Percentiles rank a stretch among this genome's conserved stretches.
These are phyloP conservation scores for Nannochloris sp. DNA, from an alignment of 139 green algal species.

Conservation along the genomic window DNA sequence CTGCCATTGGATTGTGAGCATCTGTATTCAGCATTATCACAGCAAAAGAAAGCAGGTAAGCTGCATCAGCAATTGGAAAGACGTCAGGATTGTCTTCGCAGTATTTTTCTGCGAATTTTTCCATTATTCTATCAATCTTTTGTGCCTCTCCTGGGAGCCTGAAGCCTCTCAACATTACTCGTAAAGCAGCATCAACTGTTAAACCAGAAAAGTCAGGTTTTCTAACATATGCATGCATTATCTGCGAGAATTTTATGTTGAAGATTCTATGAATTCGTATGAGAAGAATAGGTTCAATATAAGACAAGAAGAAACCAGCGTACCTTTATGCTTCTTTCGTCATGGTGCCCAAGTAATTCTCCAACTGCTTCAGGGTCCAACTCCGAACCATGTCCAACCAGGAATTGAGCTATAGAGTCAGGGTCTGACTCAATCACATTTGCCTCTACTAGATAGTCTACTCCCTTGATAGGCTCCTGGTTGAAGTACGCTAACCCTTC, in stretches of 20 bases:
- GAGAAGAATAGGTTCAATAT: background rate
- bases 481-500: slow-evolving; percentile 74
- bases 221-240: slow-evolving; percentile 79
- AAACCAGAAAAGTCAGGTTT: slow-evolving; percentile 35
- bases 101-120: slow-evolving; percentile 94
- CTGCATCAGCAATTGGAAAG: slow-evolving; percentile 68
- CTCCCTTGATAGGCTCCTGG: slow-evolving; percentile 18
- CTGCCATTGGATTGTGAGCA: slow-evolving; percentile 85
- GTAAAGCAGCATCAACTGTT: slow-evolving; percentile 61
- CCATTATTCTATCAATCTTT: slow-evolving; percentile 99
- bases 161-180: slow-evolving; percentile 62
- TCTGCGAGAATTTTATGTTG: slow-evolving; percentile 10
- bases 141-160: slow-evolving; percentile 89
- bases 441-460: slow-evolving; percentile 20
- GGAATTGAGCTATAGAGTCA: slow-evolving; percentile 49
- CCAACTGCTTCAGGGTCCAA: slow-evolving; percentile 65
- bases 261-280: background rate
- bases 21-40: slow-evolving; percentile 97
- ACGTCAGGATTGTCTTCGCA: slow-evolving; percentile 54
- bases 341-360: slow-evolving; percentile 75
- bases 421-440: slow-evolving; percentile 13
- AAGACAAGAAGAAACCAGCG: background rate
- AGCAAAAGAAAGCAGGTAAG: slow-evolving; percentile 83
- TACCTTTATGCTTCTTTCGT: slow-evolving; percentile 29
- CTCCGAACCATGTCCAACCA: slow-evolving; percentile 41